These are phyloP conservation scores for Colletotrichum phormii DNA, from an alignment of 2,329 filamentous ascomycete genomes.

Conservation along the genomic window DNA sequence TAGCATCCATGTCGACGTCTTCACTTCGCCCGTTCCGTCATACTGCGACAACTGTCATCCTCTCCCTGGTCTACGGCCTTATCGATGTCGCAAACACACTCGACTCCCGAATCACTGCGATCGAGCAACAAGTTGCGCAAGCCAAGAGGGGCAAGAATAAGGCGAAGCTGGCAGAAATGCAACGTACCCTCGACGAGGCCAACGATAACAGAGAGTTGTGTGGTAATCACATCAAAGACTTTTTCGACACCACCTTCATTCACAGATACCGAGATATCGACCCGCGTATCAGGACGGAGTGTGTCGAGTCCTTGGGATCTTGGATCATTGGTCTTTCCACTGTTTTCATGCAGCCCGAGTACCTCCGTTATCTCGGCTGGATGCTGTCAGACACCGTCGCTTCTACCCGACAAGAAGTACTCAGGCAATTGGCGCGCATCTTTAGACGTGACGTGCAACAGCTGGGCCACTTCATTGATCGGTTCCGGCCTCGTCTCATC, in stretches of 20 bases:
- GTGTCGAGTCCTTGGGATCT: constrained; percentile 84
- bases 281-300: constrained; percentile 87
- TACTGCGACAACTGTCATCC: constrained; percentile 86
- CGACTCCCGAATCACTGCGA: constrained; percentile 78
- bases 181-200: constrained; percentile 77
- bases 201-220: constrained; percentile 77
- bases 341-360: constrained; percentile 89
- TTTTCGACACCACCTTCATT: constrained; percentile 93
- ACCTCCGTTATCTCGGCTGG: constrained; percentile 95
- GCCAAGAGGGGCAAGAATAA: constrained; percentile 83
- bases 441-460: constrained; percentile 86
- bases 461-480: constrained; percentile 91
- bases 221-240: constrained; percentile 81
- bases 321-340: constrained; percentile 91
- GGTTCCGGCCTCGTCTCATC: constrained; percentile 86
- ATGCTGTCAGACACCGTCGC: constrained; percentile 85
- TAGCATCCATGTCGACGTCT: constrained; percentile 90
- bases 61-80: constrained; percentile 83
- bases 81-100: constrained; percentile 79
- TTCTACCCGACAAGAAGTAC: constrained; percentile 82
- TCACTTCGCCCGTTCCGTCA: constrained; percentile 91
- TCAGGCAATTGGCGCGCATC: constrained; percentile 84
- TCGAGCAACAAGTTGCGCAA: constrained; percentile 81
- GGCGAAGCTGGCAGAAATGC: constrained; percentile 77
- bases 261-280: constrained; percentile 97